phyloP scores from a whole-genome alignment of 441 rosid species.

The Mallotus japonicus region DNA sequence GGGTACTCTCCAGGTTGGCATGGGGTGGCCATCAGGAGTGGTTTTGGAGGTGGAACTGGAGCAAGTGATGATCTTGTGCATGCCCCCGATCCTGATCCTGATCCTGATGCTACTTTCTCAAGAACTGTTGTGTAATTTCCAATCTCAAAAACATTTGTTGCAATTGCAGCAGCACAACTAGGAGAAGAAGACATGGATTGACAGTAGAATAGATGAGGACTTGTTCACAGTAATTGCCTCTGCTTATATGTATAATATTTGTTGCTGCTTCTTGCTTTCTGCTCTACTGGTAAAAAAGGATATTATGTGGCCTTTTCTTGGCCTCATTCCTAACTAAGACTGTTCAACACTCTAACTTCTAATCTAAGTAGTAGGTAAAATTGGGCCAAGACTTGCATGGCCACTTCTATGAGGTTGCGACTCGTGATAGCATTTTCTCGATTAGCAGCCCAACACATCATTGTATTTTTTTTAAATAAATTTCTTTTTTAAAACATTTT shows the following conservation, averaged over 20 bases:
- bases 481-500: too few species aligned
- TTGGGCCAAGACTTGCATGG: not conserved
- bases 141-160: constrained; percentile 42
- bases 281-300: too few species aligned
- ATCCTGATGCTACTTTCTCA: too few species aligned
- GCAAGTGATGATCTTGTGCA: constrained; percentile 14
- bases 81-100: constrained; percentile 22
- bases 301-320: constrained; percentile 1
- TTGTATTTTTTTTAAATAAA: too few species aligned
- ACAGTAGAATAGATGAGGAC: not conserved
- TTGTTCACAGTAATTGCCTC: not conserved
- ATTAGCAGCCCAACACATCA: not conserved
- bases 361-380: too few species aligned
- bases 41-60: constrained; percentile 55
- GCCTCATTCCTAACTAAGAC: not conserved
- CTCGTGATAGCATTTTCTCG: too few species aligned
- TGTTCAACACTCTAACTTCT: too few species aligned
- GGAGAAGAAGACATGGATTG: constrained; percentile 26
- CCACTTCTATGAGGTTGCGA: not conserved
- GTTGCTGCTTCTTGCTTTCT: too few species aligned
- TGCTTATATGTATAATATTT: not conserved
- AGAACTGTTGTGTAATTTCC: constrained; percentile 56
- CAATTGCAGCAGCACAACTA: not conserved
- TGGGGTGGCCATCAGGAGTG: constrained; percentile 63
- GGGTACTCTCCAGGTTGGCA: constrained; percentile 63